Percentiles rank a stretch among this genome's conserved stretches.
Conservation (phyloP, 352 stramenopile genomes). For the Peronospora farinosa region DNA sequence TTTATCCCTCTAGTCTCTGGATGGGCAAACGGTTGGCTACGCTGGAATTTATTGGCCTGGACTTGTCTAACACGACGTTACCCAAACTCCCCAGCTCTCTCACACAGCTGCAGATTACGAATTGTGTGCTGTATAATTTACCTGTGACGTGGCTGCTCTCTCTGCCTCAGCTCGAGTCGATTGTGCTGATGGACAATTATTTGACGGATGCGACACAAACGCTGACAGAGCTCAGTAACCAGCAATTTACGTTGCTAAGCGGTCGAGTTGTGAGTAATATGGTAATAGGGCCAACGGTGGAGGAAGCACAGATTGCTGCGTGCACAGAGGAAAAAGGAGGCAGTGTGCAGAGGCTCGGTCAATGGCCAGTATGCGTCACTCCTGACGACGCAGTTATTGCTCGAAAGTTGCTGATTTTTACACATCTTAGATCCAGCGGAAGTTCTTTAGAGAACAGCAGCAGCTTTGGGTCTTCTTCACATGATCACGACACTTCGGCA, state of each 20-base stretch:
- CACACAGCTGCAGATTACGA: constrained; percentile 16
- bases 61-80: constrained; percentile 21
- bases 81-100: constrained; percentile 23
- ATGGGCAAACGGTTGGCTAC: constrained; percentile 10
- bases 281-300: neutral
- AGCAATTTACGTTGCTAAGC: constrained; percentile 17
- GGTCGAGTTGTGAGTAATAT: constrained; percentile 3
- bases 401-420: constrained; percentile 11
- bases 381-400: constrained; percentile 3
- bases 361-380: constrained; percentile 22
- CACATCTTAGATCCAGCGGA: neutral
- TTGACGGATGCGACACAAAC: constrained; percentile 2
- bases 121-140: constrained; percentile 22
- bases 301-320: neutral
- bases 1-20: constrained; percentile 13
- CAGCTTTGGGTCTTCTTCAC: constrained; percentile 2
- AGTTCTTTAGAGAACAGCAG: constrained; percentile 5
- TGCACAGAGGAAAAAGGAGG: constrained; percentile 14
- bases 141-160: constrained; percentile 12
- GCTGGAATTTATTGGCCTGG: constrained; percentile 34
- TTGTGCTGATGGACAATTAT: constrained; percentile 17
- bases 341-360: constrained; percentile 7
- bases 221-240: constrained; percentile 16
- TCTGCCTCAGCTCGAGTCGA: constrained; percentile 19
- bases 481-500: constrained; percentile 18